These are phyloP conservation scores for Penstemon barbatus DNA, from an alignment of 257 asterid species.

Conservation along the genomic window DNA sequence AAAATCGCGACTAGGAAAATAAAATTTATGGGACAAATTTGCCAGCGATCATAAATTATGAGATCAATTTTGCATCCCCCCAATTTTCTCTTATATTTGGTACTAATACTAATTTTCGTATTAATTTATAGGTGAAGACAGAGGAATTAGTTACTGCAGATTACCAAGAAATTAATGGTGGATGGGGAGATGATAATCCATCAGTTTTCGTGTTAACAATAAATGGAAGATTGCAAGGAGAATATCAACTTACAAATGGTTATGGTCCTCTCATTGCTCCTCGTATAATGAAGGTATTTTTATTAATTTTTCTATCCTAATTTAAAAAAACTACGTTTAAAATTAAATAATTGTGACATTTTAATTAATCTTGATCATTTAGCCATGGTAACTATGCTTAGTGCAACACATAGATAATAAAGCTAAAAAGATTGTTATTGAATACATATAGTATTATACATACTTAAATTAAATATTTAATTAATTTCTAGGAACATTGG, in stretches of 20 bases:
- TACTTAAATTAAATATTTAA: neutral
- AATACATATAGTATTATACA: neutral
- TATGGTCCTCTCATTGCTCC: constrained; percentile 62
- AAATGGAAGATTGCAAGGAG: constrained; percentile 50
- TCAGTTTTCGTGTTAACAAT: constrained; percentile 54
- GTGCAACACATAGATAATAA: neutral
- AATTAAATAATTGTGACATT: neutral
- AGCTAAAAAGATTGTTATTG: neutral
- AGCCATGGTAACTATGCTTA: too few relatives aligned
- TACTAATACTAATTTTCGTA: too few relatives aligned
- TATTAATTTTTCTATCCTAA: too few relatives aligned
- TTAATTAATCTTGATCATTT: neutral
- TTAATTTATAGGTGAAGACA: constrained; percentile 46
- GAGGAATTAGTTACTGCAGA: constrained; percentile 64
- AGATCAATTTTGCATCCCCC: too few relatives aligned
- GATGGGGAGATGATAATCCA: constrained; percentile 74
- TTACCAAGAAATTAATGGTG: constrained; percentile 42
- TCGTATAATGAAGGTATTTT: constrained; percentile 53
- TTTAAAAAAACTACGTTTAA: too few relatives aligned
- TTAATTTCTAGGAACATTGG: constrained; percentile 60
- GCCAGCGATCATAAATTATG: too few relatives aligned
- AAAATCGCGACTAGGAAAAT: too few relatives aligned
- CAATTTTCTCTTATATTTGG: too few relatives aligned
- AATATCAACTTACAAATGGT: constrained; percentile 74
- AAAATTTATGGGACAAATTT: too few relatives aligned